Evolutionary conservation across 805 yeast species (phyloP), one percentile per base, ranked within the genome.

Genomic region (Candida nemodendra): DNA sequence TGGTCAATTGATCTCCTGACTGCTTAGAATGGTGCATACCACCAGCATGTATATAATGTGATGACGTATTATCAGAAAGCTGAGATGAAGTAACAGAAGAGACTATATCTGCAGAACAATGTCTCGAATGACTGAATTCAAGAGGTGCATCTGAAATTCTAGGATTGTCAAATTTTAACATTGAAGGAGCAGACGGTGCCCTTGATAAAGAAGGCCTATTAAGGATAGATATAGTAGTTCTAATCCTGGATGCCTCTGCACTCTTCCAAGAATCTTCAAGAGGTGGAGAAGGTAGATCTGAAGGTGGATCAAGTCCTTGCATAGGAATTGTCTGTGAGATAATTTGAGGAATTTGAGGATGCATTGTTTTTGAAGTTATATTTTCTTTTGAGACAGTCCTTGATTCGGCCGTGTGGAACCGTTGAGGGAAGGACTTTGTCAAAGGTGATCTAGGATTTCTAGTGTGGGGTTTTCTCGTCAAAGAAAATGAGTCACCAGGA

Each of bases 381-480:
- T 27, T n/a, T 13, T 33, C 40, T 12, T 43, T 34, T 5, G 30
- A 23, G 7, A 41, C 33, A 15, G 36, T 31, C 9, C 53, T 52
- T 6, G 54, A 54, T 0, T 53, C 49, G 3, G 52, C 50, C 27
- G 50, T 48, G 30, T 51, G 41, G 32, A 45, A 41, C n/a, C 27
- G 32, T 9, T 45, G 44, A 35, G 53, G 51, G 30, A 52, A 54
- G 1, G 41, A 36, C 22, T 52, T 51, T 2, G 55, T 37, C 9
- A 53, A 16, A n/a, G 61, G 56, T 2, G 60, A 48, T 25, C 31
- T 33, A 3, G 54, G 57, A 12, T 38, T 30, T 21, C 35, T 36
- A 9, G 35, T 39, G 11, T 38, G 42, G 9, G 43, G 27, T 27
- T 34, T 38, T 13, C 44, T 23, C 4, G 39, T 11, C 9, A 38